Evolutionary conservation across 495 filamentous ascomycete genomes (phyloP).

Genomic region (Haplographium delicatum): DNA sequence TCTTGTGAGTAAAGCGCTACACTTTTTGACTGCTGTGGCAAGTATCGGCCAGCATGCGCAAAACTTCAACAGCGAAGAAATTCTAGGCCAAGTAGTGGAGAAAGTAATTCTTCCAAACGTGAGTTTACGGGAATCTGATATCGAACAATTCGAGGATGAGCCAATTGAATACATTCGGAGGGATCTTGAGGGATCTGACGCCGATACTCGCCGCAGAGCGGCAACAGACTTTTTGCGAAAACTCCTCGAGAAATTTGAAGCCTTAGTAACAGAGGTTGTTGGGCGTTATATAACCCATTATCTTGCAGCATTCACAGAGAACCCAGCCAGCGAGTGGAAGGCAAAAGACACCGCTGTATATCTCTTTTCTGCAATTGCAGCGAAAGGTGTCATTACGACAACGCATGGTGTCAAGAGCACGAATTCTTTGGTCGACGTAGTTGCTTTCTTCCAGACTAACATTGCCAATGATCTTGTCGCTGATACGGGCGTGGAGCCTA

Average conservation of each 20-base stretch:
- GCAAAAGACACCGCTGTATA: constrained; percentile 96
- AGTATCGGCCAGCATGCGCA: constrained; percentile 68
- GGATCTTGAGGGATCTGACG: constrained; percentile 94
- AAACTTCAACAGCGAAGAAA: constrained; percentile 74
- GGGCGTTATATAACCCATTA: constrained; percentile 77
- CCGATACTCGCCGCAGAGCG: constrained; percentile 83
- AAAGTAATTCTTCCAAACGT: constrained; percentile 95
- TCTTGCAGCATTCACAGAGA: constrained; percentile 59
- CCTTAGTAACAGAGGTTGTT: constrained; percentile 74
- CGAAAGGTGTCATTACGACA: constrained; percentile 79
- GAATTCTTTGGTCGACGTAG: constrained; percentile 75
- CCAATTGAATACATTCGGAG: constrained; percentile 97
- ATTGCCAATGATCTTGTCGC: constrained; percentile 77
- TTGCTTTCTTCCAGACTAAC: constrained; percentile 88
- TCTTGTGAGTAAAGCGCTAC: constrained; percentile 87
- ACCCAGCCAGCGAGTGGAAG: constrained; percentile 78
- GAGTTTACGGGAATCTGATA: constrained; percentile 80
- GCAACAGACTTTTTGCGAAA: constrained; percentile 90
- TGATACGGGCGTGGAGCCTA: constrained; percentile 61
- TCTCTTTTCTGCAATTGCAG: constrained; percentile 88
- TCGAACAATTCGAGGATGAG: constrained; percentile 96
- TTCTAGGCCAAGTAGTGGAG: constrained; percentile 78
- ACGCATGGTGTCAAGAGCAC: constrained; percentile 84
- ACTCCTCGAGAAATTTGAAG: constrained; percentile 82
- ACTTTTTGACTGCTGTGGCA: constrained; percentile 89